A percentile compares a stretch with the other conserved stretches of the same genome.
Conservation (phyloP, 345 rosid species). For the Arabis alpina region DNA sequence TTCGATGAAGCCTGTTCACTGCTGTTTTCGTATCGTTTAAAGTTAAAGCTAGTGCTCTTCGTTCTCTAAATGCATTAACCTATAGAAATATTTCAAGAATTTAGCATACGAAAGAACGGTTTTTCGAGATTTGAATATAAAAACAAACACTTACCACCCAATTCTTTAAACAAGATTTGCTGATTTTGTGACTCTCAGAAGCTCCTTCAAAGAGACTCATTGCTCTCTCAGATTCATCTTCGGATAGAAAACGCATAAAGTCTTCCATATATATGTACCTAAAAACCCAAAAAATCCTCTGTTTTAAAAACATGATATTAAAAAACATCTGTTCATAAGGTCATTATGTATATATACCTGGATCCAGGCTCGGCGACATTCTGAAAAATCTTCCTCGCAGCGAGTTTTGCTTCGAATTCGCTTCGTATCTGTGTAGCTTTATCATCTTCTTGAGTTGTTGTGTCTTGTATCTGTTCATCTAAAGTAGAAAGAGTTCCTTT, state of each 20-base stretch:
- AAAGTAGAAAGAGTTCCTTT: conserved; percentile 76
- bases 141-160: conserved; percentile 74
- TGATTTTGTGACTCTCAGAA: conserved; percentile 60
- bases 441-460: conserved; percentile 55
- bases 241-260: conserved; percentile 66
- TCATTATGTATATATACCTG: conserved; percentile 48
- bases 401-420: conserved; percentile 81
- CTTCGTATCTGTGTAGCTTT: conserved; percentile 63
- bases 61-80: conserved; percentile 89
- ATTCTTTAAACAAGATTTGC: conserved; percentile 73
- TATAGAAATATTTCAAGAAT: conserved; percentile 25
- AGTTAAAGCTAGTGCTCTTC: conserved; percentile 88
- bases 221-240: conserved; percentile 71
- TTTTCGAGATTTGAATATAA: neutral
- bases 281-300: conserved; percentile 14
- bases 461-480: conserved; percentile 73
- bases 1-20: conserved; percentile 78
- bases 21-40: conserved; percentile 93
- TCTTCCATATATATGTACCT: conserved; percentile 77
- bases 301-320: conserved; percentile 2
- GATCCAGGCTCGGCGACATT: conserved; percentile 75
- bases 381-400: conserved; percentile 75
- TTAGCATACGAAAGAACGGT: neutral
- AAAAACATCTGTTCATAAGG: conserved; percentile 7
- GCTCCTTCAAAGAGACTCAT: conserved; percentile 59